Evolutionary conservation across 371 early-diverging fungal species (phyloP).

Genomic region (Mortierella sp.): DNA sequence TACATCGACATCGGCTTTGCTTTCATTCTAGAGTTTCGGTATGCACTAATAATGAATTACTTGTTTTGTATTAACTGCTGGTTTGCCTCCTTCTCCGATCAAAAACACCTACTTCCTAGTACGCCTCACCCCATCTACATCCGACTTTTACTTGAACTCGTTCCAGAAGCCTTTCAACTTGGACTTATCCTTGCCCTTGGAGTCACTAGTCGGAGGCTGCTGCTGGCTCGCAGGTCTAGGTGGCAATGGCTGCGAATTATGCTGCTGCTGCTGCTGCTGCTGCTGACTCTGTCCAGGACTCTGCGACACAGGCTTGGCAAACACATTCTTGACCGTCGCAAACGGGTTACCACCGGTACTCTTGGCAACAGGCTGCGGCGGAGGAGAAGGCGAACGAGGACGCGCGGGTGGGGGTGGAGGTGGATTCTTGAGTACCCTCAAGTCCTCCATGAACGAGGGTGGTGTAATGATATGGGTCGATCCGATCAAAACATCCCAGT

Average conservation of each 20-base stretch:
- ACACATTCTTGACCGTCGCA: conserved; percentile 53
- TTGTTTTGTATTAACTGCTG: background rate
- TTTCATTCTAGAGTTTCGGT: background rate
- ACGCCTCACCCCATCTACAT: background rate
- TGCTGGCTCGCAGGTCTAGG: conserved; percentile 35
- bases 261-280: conserved; percentile 23
- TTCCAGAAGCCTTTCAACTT: conserved; percentile 49
- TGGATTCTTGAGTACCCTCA: conserved; percentile 61
- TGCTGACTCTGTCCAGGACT: conserved; percentile 15
- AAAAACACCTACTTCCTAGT: too few species aligned
- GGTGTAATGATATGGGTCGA: conserved; percentile 89
- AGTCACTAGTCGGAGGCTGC: conserved; percentile 33
- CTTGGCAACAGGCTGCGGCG: conserved; percentile 23
- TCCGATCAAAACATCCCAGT: conserved; percentile 89
- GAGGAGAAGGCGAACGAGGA: conserved; percentile 58
- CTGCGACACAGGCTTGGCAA: conserved; percentile 15
- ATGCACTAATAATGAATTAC: background rate
- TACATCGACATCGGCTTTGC: background rate
- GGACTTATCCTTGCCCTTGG: conserved; percentile 43
- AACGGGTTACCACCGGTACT: conserved; percentile 25
- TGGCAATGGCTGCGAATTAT: conserved; percentile 14
- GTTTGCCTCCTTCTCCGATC: background rate
- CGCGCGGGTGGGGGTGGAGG: conserved; percentile 56
- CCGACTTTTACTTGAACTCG: conserved; percentile 15
- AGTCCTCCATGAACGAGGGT: conserved; percentile 79